Conservation (phyloP, 2,329 filamentous ascomycete species). For the Sporothrix mexicana region DNA sequence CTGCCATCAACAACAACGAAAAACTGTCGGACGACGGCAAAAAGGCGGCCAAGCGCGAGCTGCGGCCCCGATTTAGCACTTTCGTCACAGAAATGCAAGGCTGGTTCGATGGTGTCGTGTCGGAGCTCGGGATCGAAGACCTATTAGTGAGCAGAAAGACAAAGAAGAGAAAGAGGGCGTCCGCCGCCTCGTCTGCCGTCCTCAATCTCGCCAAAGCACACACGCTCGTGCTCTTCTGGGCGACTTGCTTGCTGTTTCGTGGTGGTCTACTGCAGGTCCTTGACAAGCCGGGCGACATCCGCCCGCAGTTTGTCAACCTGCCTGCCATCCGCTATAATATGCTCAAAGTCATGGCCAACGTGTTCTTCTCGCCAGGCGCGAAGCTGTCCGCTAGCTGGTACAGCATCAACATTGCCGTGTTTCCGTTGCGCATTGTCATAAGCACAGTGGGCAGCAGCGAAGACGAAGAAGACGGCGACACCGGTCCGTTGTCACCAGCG, state of each 20-base stretch:
- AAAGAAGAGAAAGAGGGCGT: neutral
- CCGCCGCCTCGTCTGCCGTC: neutral
- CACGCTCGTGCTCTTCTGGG: constrained; percentile 24
- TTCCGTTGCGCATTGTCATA: constrained; percentile 24
- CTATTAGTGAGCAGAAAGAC: neutral
- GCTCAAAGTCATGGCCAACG: neutral
- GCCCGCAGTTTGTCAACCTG: constrained; percentile 2
- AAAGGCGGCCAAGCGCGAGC: neutral
- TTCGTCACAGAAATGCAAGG: neutral
- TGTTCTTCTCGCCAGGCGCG: neutral
- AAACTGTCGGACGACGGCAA: neutral
- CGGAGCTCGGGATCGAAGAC: constrained; percentile 3
- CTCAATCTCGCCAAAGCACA: constrained; percentile 17
- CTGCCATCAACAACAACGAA: neutral
- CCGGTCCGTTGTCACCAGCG: constrained; percentile 3
- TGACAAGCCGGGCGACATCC: neutral
- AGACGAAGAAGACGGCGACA: neutral
- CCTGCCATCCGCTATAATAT: constrained; percentile 26
- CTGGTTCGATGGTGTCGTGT: constrained; percentile 2
- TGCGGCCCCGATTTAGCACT: neutral
- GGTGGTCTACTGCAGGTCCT: neutral
- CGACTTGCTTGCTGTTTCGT: constrained; percentile 12
- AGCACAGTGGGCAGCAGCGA: neutral
- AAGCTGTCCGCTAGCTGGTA: constrained; percentile 12
- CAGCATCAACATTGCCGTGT: constrained; percentile 28